A percentile compares a stretch with the other conserved stretches of the same genome.
phyloP scores from a whole-genome alignment of 2,329 filamentous ascomycete species.

The Rhynchosporium agropyri region DNA sequence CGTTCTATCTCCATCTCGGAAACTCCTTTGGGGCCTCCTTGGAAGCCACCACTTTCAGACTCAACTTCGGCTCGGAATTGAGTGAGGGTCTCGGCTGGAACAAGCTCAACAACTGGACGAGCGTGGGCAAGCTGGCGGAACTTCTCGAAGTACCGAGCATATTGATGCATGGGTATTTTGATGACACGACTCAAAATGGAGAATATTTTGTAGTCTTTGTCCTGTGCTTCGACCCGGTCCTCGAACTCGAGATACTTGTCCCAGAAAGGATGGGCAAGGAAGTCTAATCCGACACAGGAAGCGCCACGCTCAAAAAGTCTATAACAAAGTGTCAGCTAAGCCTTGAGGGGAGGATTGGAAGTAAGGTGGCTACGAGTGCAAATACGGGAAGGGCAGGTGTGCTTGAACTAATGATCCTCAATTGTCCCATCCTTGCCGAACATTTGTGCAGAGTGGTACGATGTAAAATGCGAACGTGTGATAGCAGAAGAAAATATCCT shows the following conservation, averaged over 20 bases:
- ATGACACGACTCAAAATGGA: constrained; percentile 81
- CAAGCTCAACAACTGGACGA: constrained; percentile 73
- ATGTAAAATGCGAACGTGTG: constrained; percentile 49
- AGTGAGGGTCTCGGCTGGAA: constrained; percentile 66
- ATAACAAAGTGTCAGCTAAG: constrained; percentile 34
- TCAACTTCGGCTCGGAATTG: constrained; percentile 74
- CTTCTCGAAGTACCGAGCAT: constrained; percentile 90
- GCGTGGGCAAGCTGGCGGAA: constrained; percentile 77
- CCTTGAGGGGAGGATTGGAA: constrained; percentile 34
- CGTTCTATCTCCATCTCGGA: constrained; percentile 77
- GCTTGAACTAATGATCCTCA: constrained; percentile 54
- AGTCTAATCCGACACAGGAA: constrained; percentile 84
- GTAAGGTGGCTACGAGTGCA: constrained; percentile 52
- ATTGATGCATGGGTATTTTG: constrained; percentile 92
- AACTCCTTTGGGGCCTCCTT: constrained; percentile 55
- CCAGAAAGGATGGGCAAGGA: constrained; percentile 95
- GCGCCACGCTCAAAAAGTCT: constrained; percentile 94
- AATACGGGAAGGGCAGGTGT: constrained; percentile 63
- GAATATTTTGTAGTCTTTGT: constrained; percentile 83
- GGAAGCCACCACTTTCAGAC: constrained; percentile 58
- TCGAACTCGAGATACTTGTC: constrained; percentile 99
- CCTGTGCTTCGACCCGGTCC: constrained; percentile 80
- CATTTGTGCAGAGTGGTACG: constrained; percentile 43
- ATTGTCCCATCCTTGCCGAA: constrained; percentile 49
- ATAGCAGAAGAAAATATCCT: constrained; percentile 59